Conservation (phyloP, 768 basidiomycete species). For the Boletus bicolor region DNA sequence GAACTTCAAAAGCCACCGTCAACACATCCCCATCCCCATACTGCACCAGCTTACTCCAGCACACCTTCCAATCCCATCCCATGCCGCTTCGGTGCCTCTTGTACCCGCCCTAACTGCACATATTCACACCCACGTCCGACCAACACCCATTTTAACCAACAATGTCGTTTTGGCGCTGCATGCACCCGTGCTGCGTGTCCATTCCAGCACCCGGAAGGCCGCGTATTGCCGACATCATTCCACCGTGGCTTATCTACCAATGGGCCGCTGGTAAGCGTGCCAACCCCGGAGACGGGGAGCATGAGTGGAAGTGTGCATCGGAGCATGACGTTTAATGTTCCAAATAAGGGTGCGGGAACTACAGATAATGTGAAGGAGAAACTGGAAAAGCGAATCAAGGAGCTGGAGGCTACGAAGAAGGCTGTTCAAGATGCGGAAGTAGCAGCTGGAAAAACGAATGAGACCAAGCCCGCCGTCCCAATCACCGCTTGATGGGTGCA, state of each 20-base stretch:
- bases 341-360: conserved; percentile 21
- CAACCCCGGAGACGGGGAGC: conserved; percentile 61
- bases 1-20: conserved; percentile 37
- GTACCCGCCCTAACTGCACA: conserved; percentile 67
- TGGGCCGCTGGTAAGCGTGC: conserved; percentile 59
- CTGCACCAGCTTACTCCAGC: conserved; percentile 29
- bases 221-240: conserved; percentile 75
- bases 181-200: conserved; percentile 85
- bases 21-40: conserved; percentile 34
- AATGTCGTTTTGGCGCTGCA: conserved; percentile 79
- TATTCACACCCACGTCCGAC: conserved; percentile 53
- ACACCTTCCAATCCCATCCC: conserved; percentile 35
- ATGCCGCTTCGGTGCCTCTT: conserved; percentile 69
- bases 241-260: conserved; percentile 68
- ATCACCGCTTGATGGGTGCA: conserved; percentile 31
- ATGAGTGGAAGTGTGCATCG: conserved; percentile 67
- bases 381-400: conserved; percentile 53
- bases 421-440: conserved; percentile 65
- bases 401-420: conserved; percentile 66
- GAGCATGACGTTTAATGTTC: conserved; percentile 66
- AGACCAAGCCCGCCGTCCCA: conserved; percentile 43
- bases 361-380: conserved; percentile 44
- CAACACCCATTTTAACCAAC: conserved; percentile 40
- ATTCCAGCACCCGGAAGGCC: conserved; percentile 90
- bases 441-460: conserved; percentile 60